phyloP scores from a whole-genome alignment of 345 rosid genomes.

The Sonneratia alba region DNA sequence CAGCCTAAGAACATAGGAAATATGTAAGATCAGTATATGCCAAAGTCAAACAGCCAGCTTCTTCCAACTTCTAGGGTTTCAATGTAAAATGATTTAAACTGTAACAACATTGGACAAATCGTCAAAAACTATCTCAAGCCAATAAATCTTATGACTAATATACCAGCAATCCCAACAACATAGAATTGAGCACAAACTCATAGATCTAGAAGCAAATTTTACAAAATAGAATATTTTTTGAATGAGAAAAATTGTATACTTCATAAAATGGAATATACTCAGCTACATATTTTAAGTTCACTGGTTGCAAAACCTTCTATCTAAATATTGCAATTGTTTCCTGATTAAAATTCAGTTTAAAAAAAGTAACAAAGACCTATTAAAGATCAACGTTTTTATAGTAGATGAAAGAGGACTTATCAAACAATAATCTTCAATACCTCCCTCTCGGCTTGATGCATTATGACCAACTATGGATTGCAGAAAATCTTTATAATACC shows the following conservation, averaged over 20 bases:
- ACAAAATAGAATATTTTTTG: too few relatives aligned
- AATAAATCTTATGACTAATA: background rate
- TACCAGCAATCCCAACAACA: background rate
- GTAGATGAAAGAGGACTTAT: background rate
- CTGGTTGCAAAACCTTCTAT: background rate
- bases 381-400: background rate
- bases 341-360: background rate
- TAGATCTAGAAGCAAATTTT: background rate
- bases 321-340: background rate
- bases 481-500: slow-evolving; percentile 29
- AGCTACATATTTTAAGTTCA: background rate
- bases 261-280: background rate
- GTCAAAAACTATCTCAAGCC: background rate
- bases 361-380: background rate
- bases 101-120: background rate
- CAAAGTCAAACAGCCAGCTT: background rate
- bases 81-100: background rate
- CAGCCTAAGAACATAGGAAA: slow-evolving; percentile 43
- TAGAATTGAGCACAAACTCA: background rate
- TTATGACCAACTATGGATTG: background rate
- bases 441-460: background rate
- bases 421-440: background rate
- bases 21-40: slow-evolving; percentile 2
- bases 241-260: background rate
- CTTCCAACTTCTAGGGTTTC: background rate